Evolutionary conservation across 306 rosid genomes (phyloP).

Genomic region (Bauhinia variegata): DNA sequence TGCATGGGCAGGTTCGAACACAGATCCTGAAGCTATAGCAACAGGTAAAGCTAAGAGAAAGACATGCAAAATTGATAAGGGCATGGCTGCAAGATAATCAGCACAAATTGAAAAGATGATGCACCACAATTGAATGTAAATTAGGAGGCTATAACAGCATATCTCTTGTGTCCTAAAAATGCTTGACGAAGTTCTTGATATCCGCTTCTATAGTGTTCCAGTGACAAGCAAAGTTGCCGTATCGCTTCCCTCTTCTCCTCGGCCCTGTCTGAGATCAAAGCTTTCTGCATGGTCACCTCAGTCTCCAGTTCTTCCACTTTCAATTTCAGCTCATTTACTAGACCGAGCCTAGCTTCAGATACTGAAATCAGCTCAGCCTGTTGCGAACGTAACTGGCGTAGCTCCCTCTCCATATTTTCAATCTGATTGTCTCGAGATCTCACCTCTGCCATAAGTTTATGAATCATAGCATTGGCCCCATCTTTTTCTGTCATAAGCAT

Average conservation of each 20-base stretch:
- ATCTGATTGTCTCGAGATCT: conserved; percentile 51
- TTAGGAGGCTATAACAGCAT: conserved; percentile 46
- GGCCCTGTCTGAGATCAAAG: conserved; percentile 57
- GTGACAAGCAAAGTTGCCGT: conserved; percentile 72
- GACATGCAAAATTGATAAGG: conserved; percentile 22
- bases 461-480: conserved; percentile 45
- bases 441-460: conserved; percentile 53
- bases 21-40: too few relatives aligned
- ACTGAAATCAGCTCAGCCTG: conserved; percentile 45
- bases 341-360: conserved; percentile 42
- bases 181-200: conserved; percentile 73
- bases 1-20: too few relatives aligned
- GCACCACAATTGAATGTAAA: background rate
- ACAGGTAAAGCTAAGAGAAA: too few relatives aligned
- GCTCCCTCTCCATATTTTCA: conserved; percentile 46
- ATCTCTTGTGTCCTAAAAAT: conserved; percentile 49
- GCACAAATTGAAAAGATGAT: conserved; percentile 8
- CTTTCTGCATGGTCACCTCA: conserved; percentile 56
- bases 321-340: conserved; percentile 54
- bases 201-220: conserved; percentile 72
- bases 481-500: conserved; percentile 63
- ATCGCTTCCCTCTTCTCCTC: conserved; percentile 89
- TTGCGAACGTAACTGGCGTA: conserved; percentile 34
- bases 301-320: conserved; percentile 60
- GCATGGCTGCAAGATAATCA: conserved; percentile 19